These are phyloP conservation scores for Blastomyces emzantsi DNA, from an alignment of 2,329 filamentous ascomycete genomes.

Conservation along the genomic window DNA sequence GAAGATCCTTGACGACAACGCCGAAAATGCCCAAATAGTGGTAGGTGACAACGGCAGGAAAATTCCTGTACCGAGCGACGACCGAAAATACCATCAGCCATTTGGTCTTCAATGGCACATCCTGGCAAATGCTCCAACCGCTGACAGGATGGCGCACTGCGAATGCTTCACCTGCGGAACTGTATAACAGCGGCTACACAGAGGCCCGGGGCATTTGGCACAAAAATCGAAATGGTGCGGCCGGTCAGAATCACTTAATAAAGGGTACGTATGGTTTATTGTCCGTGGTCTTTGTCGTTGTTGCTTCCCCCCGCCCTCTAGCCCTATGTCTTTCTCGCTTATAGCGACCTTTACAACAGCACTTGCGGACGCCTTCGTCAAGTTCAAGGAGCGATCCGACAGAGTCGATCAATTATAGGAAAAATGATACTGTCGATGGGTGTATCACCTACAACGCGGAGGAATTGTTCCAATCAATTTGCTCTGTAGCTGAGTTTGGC, in stretches of 20 bases:
- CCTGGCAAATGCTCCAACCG: background rate
- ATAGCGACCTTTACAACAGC: conserved; percentile 14
- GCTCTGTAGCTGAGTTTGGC: too few species aligned
- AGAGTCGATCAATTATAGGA: conserved; percentile 38
- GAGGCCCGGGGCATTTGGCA: conserved; percentile 13
- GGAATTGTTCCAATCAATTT: too few species aligned
- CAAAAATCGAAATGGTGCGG: conserved; percentile 27
- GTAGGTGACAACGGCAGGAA: background rate
- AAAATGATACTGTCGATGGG: conserved; percentile 33
- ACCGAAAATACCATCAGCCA: background rate
- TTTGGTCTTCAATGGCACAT: background rate
- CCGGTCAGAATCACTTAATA: conserved; percentile 28
- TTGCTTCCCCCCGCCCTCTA: background rate
- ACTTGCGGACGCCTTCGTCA: conserved; percentile 33
- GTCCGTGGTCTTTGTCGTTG: background rate
- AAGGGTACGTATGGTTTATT: conserved; percentile 13
- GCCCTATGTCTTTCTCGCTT: background rate
- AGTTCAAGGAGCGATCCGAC: conserved; percentile 36
- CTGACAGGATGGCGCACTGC: background rate
- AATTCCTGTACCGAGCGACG: background rate
- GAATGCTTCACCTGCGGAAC: background rate
- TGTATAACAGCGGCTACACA: background rate
- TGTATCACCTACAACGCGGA: conserved; percentile 39
- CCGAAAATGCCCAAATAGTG: background rate
- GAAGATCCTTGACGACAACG: background rate